These are phyloP conservation scores for Penicillium fimorum DNA, from an alignment of 495 filamentous ascomycete genomes.

Conservation along the genomic window DNA sequence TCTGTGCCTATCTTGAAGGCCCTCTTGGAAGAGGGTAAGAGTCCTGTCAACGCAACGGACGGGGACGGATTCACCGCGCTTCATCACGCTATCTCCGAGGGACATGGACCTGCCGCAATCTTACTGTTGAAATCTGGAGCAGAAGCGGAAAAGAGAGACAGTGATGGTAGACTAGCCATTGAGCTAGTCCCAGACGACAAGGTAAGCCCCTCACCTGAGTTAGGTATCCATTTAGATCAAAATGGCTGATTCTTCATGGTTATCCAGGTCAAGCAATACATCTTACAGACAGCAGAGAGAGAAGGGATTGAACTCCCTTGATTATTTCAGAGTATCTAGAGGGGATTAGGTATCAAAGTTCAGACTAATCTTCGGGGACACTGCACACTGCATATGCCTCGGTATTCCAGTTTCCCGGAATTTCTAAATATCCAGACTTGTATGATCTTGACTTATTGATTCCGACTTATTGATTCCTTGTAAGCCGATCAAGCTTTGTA, in stretches of 20 bases:
- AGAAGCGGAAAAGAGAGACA: constrained; percentile 74
- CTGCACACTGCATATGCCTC: constrained; percentile 1
- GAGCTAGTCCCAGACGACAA: constrained; percentile 81
- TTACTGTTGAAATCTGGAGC: constrained; percentile 80
- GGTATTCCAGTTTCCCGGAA: constrained; percentile 8
- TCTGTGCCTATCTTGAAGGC: constrained; percentile 80
- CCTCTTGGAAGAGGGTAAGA: constrained; percentile 69
- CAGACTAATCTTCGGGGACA: neutral
- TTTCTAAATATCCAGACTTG: neutral
- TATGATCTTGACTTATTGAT: neutral
- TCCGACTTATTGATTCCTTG: neutral
- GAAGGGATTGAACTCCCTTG: constrained; percentile 74
- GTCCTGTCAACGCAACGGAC: constrained; percentile 87
- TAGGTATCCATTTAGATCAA: neutral
- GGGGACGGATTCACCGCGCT: constrained; percentile 77
- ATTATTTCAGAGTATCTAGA: neutral
- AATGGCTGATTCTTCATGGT: constrained; percentile 1
- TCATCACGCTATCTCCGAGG: constrained; percentile 92
- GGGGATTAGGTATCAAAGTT: neutral
- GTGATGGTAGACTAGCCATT: constrained; percentile 69
- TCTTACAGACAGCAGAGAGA: constrained; percentile 73
- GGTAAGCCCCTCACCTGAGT: constrained; percentile 37
- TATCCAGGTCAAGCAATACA: constrained; percentile 67
- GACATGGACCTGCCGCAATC: constrained; percentile 86
- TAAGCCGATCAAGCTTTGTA: neutral